Percentiles rank a stretch among this genome's conserved stretches.
Conservation (phyloP, 805 yeast species). For the fission yeast (Schizosaccharomyces pombe) region DNA sequence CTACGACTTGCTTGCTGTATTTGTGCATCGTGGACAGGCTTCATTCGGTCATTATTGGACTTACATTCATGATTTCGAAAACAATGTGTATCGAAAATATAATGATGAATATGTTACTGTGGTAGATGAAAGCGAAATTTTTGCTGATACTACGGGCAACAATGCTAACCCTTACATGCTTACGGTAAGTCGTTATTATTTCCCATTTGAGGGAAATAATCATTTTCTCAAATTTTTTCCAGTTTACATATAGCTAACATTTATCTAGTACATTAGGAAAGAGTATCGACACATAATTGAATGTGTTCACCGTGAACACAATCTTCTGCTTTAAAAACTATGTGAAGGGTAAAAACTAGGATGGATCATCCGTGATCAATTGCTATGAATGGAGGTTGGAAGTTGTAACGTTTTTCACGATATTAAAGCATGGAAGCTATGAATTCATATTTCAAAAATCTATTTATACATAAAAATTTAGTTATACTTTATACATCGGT, state of each 20-base stretch:
- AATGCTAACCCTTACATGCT: conserved; percentile 87
- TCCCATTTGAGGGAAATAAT: background rate
- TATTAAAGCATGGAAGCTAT: too few relatives aligned
- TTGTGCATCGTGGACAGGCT: conserved; percentile 89
- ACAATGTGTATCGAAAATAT: conserved; percentile 57
- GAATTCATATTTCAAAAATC: too few relatives aligned
- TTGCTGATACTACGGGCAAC: conserved; percentile 23
- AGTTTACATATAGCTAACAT: too few relatives aligned
- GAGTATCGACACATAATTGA: background rate
- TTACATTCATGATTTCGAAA: conserved; percentile 55
- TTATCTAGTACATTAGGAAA: background rate
- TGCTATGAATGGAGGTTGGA: too few relatives aligned
- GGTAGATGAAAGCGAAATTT: conserved; percentile 27
- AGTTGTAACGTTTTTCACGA: too few relatives aligned
- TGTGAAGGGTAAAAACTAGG: background rate
- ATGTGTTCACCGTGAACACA: background rate
- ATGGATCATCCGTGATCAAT: too few relatives aligned
- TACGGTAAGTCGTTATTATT: conserved; percentile 17
- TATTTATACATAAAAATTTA: too few relatives aligned
- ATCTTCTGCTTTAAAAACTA: background rate
- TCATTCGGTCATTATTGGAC: conserved; percentile 95
- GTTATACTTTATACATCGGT: too few relatives aligned
- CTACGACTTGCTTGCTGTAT: conserved; percentile 70
- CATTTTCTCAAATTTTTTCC: too few relatives aligned
- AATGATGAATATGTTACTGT: conserved; percentile 89